Base-by-base conservation (phyloP, 75 land plant species). In the Azolla pinnata region DNA sequence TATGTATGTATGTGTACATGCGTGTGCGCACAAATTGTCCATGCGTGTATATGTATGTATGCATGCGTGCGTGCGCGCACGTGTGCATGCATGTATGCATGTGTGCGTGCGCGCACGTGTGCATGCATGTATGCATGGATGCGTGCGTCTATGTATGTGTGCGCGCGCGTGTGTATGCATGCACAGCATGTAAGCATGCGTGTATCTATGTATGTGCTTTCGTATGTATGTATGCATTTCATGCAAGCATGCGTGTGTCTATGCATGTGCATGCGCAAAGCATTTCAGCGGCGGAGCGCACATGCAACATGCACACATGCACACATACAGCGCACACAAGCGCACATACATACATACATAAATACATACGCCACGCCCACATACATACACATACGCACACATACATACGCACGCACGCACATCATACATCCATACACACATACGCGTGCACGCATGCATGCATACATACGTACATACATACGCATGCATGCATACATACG, bases 131-230 rank as follows among this genome's bases (percentile, higher is more conserved):
- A 23, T 54, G 28, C 16, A 21, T 54, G 24, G 20, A 54, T 54
- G 29, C 26, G 26, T 54, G 29, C 26, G 26, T 54, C n/a, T 54
- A 54, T 54, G 29, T 54, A 54, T 54, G 56, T 54, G 28, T 54
- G 28, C 16, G 56, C 1, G 28, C 2, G 28, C 16, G 5, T 4
- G 25, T 14, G 25, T 52, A 1, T 18, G 16, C 24, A 52, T 1
- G 12, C 16, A 52, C 25, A 1, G 12, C 1, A 12, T 1, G 24
- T n/a, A 0, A 25, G 25, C 20, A 52, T 4, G 28, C 16, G 5
- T 4, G 25, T 52, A 52, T 0, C 18, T 20, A 20, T 4, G 0
- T n/a, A 23, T 0, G 54, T 20, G 12, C 12, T 25, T 1, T 20
- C 4, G 0, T 20, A 12, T 14, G 25, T 52, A 1, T 18, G 16